phyloP scores from a whole-genome alignment of 2,329 filamentous ascomycete species.

The Ampelomyces quisqualis region DNA sequence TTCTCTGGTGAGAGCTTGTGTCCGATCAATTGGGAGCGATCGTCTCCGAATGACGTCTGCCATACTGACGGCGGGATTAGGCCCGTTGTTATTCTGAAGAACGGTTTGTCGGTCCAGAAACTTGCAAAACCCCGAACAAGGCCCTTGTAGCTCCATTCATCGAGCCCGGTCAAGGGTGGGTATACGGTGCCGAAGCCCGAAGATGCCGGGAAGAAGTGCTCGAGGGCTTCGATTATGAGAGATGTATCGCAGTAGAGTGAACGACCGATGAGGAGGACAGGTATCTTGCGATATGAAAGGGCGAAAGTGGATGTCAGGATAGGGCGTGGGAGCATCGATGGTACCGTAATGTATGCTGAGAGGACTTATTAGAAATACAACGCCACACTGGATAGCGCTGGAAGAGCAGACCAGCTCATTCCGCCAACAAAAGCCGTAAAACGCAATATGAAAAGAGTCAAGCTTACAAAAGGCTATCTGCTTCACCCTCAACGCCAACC shows the following conservation, averaged over 20 bases:
- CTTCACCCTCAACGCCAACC: conserved; percentile 41
- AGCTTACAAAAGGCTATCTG: conserved; percentile 41
- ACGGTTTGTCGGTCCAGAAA: conserved; percentile 46
- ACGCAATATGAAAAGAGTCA: not conserved
- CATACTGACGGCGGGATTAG: conserved; percentile 46
- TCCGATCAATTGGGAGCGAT: conserved; percentile 44
- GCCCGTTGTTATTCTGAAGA: conserved; percentile 46
- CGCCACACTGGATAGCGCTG: too few relatives aligned
- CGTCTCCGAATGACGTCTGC: conserved; percentile 43
- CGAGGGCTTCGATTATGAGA: conserved; percentile 39
- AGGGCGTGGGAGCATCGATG: conserved; percentile 46
- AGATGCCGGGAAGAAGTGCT: conserved; percentile 29
- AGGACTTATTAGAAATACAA: not conserved
- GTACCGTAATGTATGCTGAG: conserved; percentile 42
- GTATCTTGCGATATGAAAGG: conserved; percentile 45
- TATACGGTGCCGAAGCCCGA: conserved; percentile 42
- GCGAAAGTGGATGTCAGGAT: conserved; percentile 39
- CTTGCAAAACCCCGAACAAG: conserved; percentile 44
- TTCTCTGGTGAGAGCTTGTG: conserved; percentile 43
- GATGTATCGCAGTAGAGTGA: conserved; percentile 41
- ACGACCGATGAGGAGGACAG: conserved; percentile 34
- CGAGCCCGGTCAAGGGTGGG: conserved; percentile 25
- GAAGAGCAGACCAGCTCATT: too few relatives aligned
- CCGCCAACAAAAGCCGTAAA: not conserved
- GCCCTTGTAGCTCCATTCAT: conserved; percentile 38